phyloP scores from a whole-genome alignment of 2,329 filamentous ascomycete species.

The Ophiocordyceps australis region DNA sequence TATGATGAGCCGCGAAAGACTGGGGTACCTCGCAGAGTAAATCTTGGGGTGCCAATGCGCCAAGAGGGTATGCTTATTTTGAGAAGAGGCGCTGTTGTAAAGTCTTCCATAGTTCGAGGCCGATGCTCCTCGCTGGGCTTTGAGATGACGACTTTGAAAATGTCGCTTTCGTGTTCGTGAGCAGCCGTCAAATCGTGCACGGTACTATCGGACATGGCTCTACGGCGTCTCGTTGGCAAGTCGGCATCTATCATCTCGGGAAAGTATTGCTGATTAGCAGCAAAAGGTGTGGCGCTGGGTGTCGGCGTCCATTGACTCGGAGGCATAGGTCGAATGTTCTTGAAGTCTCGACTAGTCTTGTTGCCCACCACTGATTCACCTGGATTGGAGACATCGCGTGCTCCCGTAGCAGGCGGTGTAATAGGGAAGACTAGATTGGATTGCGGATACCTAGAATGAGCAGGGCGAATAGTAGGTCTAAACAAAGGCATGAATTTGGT shows the following conservation, averaged over 20 bases:
- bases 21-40: slow-evolving; percentile 59
- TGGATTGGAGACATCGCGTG: slow-evolving; percentile 26
- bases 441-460: slow-evolving; percentile 41
- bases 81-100: slow-evolving; percentile 33
- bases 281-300: slow-evolving; percentile 16
- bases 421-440: slow-evolving; percentile 41
- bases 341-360: background rate
- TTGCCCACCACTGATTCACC: slow-evolving; percentile 8
- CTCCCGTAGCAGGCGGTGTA: slow-evolving; percentile 40
- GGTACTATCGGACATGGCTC: slow-evolving; percentile 63
- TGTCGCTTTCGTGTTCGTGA: slow-evolving; percentile 41
- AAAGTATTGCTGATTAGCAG: slow-evolving; percentile 14
- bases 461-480: slow-evolving; percentile 43
- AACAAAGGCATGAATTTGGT: slow-evolving; percentile 4
- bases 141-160: slow-evolving; percentile 67
- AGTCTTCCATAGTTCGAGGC: slow-evolving; percentile 44
- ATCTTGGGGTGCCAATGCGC: slow-evolving; percentile 64
- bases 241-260: slow-evolving; percentile 8
- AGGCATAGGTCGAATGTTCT: slow-evolving; percentile 7
- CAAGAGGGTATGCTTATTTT: slow-evolving; percentile 71
- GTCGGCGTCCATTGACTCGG: slow-evolving; percentile 24
- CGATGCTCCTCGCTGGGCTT: slow-evolving; percentile 41
- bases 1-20: slow-evolving; percentile 69
- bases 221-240: slow-evolving; percentile 25
- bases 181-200: slow-evolving; percentile 41